Conservation (phyloP, 2,329 filamentous ascomycete species). For the Fusarium beomiforme region DNA sequence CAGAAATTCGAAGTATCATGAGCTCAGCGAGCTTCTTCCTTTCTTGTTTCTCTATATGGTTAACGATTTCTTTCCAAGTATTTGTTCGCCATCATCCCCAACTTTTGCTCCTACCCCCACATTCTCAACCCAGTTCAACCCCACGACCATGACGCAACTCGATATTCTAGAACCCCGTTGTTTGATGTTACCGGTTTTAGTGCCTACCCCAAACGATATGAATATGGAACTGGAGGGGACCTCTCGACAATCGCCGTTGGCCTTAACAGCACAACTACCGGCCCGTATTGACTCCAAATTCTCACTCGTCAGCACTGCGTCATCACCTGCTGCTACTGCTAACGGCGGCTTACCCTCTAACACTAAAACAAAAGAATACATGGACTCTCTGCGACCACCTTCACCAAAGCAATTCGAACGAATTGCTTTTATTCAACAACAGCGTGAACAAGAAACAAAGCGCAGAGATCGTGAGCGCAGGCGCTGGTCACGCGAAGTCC, state of each 20-base stretch:
- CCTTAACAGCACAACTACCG: not conserved
- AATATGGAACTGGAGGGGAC: slow-evolving; percentile 12
- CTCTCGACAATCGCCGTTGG: slow-evolving; percentile 22
- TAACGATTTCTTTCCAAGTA: not conserved
- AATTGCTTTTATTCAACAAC: slow-evolving; percentile 60
- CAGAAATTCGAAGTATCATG: not conserved
- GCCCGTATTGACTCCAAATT: slow-evolving; percentile 18
- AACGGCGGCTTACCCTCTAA: slow-evolving; percentile 9
- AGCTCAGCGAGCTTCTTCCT: not conserved
- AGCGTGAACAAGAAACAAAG: slow-evolving; percentile 56
- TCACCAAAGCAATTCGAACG: slow-evolving; percentile 57
- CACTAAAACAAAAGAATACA: slow-evolving; percentile 54
- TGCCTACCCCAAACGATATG: slow-evolving; percentile 1
- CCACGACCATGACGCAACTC: slow-evolving; percentile 40
- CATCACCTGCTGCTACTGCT: slow-evolving; percentile 13
- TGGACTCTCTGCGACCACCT: slow-evolving; percentile 61
- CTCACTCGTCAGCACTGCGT: slow-evolving; percentile 28
- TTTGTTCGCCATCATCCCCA: not conserved
- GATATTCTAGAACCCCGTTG: slow-evolving; percentile 37
- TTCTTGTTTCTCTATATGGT: not conserved
- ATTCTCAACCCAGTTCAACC: slow-evolving; percentile 1
- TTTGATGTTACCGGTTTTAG: slow-evolving; percentile 30
- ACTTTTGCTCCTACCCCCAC: slow-evolving; percentile 13
- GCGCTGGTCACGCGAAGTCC: slow-evolving; percentile 49
- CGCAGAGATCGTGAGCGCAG: slow-evolving; percentile 52